Conservation (phyloP, 306 rosid species). For the Alnus glutinosa region DNA sequence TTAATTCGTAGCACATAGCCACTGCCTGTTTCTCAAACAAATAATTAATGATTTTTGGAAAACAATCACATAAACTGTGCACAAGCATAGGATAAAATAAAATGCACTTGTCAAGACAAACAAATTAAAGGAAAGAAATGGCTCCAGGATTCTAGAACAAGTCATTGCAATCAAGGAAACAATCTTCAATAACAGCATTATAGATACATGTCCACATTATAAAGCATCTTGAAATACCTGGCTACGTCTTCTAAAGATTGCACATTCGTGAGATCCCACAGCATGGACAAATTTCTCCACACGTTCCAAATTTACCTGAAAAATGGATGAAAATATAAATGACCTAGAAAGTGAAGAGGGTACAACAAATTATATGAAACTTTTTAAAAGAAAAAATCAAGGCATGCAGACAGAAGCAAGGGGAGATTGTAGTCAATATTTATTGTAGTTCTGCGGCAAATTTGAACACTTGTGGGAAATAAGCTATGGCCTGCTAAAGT, state of each 20-base stretch:
- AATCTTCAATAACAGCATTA: not conserved
- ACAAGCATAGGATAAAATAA: not conserved
- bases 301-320: conserved; percentile 26
- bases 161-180: not conserved
- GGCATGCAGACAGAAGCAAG: not conserved
- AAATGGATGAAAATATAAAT: not conserved
- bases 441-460: not conserved
- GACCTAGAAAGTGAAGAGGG: not conserved
- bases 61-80: not conserved
- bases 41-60: not conserved
- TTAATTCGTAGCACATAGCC: not conserved
- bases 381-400: not conserved
- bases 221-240: conserved; percentile 13
- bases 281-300: conserved; percentile 20
- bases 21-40: not conserved
- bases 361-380: not conserved
- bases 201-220: not conserved
- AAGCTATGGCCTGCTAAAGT: not conserved
- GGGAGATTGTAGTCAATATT: not conserved
- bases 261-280: conserved; percentile 25
- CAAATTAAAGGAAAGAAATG: not conserved
- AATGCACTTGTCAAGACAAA: not conserved
- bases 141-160: not conserved
- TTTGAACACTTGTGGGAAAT: not conserved
- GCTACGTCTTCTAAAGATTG: conserved; percentile 20